Evolutionary conservation across 768 basidiomycete species (phyloP).

Genomic region (Auriculariales sp.): DNA sequence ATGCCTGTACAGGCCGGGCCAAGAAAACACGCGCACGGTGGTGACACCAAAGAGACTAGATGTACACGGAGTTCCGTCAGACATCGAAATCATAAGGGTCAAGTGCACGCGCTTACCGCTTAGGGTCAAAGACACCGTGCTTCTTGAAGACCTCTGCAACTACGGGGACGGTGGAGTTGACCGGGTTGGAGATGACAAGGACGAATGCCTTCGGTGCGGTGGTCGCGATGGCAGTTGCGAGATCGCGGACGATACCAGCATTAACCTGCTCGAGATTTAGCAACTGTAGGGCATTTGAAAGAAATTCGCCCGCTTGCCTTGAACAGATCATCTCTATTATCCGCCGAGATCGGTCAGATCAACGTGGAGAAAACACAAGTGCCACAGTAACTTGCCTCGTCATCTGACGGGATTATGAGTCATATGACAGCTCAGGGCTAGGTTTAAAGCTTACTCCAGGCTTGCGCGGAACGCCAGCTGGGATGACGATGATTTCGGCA

Average conservation of each 20-base stretch:
- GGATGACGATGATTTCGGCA: slow-evolving; percentile 86
- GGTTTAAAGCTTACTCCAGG: slow-evolving; percentile 50
- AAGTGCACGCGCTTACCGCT: slow-evolving; percentile 39
- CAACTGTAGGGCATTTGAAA: neutral
- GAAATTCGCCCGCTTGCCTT: too few relatives aligned
- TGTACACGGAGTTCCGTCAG: neutral
- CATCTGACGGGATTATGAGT: slow-evolving; percentile 22
- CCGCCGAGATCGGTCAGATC: neutral
- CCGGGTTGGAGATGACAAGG: slow-evolving; percentile 96
- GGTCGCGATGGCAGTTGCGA: slow-evolving; percentile 81
- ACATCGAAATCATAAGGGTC: neutral
- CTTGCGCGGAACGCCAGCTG: slow-evolving; percentile 93
- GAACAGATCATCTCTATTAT: slow-evolving; percentile 79
- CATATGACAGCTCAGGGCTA: neutral
- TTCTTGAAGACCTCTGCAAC: slow-evolving; percentile 93
- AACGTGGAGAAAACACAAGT: neutral
- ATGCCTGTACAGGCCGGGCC: too few relatives aligned
- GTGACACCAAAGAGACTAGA: slow-evolving; percentile 96
- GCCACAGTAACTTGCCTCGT: slow-evolving; percentile 23
- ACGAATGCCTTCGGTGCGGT: slow-evolving; percentile 79
- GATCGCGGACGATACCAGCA: slow-evolving; percentile 88
- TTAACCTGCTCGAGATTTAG: slow-evolving; percentile 53
- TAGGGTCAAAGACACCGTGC: slow-evolving; percentile 80
- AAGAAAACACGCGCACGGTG: slow-evolving; percentile 24
- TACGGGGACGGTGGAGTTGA: slow-evolving; percentile 98